Evolutionary conservation across 2,329 filamentous ascomycete species (phyloP), one percentile per base, ranked within the genome.

Genomic region (Ophiobolus disseminans): DNA sequence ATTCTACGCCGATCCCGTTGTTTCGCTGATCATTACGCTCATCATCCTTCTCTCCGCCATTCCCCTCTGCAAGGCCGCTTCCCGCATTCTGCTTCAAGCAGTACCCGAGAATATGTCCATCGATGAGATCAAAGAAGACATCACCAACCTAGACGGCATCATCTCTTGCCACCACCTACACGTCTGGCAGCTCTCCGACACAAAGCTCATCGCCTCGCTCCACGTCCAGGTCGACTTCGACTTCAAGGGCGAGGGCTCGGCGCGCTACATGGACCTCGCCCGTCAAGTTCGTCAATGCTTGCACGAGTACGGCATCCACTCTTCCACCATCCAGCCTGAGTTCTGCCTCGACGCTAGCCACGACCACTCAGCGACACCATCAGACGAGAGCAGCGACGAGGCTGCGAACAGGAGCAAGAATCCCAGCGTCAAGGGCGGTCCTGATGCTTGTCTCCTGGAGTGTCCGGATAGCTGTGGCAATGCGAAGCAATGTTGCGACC

Each of bases 181-280:
- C 71, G 91, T 99, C 54, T 99, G 94, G 94, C 93, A 97, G 73
- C 83, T 99, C 25, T 96, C 89, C 13, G 93, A 97, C 69, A 94
- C 91, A 42, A 96, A 97, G 78, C 81, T 96, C 25, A 88, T 99
- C 28, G 93, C 94, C 10, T 94, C 89, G 9, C 84, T 99, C 74
- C 94, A 99, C 69, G 87, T 99, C 35, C 91, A 96, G 72, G 88
- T 99, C 17, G 86, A 87, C 37, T 96, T 96, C 71, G 89, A 92
- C 60, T 91, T 96, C 72, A 87, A 91, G 68, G 89, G 89, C 39
- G 85, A 91, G 60, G 88, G 88, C 32, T 84, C 82, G 0, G 82
- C 82, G 45, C 86, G 87, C 65, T 99, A 97, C 76, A 99, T 99
- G 93, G 83, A 87, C 56, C 82, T 99, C 30, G 91, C 93, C 16